phyloP scores from a whole-genome alignment of 106 monocot species.

The Phalaenopsis equestris region DNA sequence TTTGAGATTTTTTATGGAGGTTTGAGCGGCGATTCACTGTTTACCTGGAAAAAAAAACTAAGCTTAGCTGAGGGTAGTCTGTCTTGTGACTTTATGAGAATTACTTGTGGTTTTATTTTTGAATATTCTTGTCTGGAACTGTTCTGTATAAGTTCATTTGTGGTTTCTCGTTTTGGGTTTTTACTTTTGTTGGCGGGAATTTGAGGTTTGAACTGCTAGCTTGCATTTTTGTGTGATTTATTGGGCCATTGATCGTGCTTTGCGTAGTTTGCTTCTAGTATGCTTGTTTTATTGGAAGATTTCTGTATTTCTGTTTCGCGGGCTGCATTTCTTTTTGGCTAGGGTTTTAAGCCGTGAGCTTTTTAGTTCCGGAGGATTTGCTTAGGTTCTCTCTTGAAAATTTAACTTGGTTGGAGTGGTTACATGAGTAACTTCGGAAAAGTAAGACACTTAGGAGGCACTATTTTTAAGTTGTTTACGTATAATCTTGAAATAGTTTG shows the following conservation, averaged over 20 bases:
- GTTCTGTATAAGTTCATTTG: neutral
- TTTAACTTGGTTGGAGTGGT: neutral
- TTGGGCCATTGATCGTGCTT: neutral
- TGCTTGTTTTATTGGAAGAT: neutral
- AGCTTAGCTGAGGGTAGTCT: neutral
- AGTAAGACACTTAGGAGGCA: neutral
- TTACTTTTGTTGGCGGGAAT: slow-evolving; percentile 2
- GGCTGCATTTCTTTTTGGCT: neutral
- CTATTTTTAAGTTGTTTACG: neutral
- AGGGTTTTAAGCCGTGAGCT: neutral
- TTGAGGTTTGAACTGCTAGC: neutral
- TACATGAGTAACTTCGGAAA: neutral
- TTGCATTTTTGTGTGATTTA: neutral
- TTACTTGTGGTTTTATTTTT: neutral
- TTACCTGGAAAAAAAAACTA: neutral
- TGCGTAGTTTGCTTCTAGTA: neutral
- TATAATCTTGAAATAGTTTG: neutral
- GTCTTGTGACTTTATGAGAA: neutral
- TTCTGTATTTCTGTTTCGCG: neutral
- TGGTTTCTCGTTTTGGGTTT: neutral
- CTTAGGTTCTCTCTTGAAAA: neutral
- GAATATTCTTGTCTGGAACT: neutral
- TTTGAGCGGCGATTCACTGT: neutral
- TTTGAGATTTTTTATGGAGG: neutral
- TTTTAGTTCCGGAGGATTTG: neutral